Evolutionary conservation across 768 basidiomycete genomes (phyloP), one percentile per base, ranked within the genome.

Genomic region (Piloderma croceum): DNA sequence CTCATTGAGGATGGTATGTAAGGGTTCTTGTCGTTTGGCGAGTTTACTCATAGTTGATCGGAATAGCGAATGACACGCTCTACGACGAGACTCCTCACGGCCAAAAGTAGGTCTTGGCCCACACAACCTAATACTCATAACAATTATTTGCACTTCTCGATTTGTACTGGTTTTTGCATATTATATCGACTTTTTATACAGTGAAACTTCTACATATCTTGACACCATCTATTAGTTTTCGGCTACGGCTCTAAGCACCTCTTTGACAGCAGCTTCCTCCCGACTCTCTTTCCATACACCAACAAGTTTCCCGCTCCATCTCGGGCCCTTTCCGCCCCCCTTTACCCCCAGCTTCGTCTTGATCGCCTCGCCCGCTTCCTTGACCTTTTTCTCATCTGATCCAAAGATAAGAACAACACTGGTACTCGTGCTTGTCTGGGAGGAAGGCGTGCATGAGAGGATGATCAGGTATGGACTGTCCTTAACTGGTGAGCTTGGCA

Each of bases 311-410:
- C 87, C 86, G 45, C 85, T 87, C 81, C 86, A 89, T 49, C 73
- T 75, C 13, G 64, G 48, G 2, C 83, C 86, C 52, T 83, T 87
- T 4, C 87, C 85, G 9, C 88, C 88, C 6, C 88, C 88, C 62
- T 81, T 90, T 34, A 83, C 68, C 7, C 67, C 66, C 21, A 83
- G 62, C 47, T 71, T 77, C 4, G 60, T 53, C 56, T 77, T 85
- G 31, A 84, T 55, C 19, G 56, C 64, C 3, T 79, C 79, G 3
- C 83, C 82, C 2, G 61, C 62, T 45, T 62, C 67, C 58, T 80
- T 83, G 13, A 85, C 80, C 7, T 61, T 62, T 38, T 72, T 65
- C 25, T 79, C 79, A 21, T 79, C 75, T 4, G 73, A 71, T 1
- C 83, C 81, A 39, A 80, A 54, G 10, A 84, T 60, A 24, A 88